phyloP scores from a whole-genome alignment of 352 stramenopile species.

The Thraustochytrium sp. region DNA sequence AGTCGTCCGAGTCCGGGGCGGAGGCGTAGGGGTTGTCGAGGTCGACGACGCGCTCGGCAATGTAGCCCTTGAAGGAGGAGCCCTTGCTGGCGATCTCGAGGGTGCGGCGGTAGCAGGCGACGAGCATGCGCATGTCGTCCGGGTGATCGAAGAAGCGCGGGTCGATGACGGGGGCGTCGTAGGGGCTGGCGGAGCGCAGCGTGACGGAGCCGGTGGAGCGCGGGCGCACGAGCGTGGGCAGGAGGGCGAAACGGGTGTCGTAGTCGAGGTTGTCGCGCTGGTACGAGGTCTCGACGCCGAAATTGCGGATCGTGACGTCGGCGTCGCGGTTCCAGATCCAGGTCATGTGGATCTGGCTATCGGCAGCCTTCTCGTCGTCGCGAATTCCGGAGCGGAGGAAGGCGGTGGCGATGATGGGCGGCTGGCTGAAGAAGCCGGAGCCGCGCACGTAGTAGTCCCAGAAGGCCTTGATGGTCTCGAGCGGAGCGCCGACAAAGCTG shows the following conservation, averaged over 20 bases:
- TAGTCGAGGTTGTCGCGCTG: not conserved
- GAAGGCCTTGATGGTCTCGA: not conserved
- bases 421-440: not conserved
- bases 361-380: not conserved
- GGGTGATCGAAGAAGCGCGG: constrained; percentile 30
- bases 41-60: not conserved
- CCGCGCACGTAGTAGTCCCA: constrained; percentile 1
- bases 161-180: constrained; percentile 7
- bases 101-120: not conserved
- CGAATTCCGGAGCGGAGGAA: constrained; percentile 21
- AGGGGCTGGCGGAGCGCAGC: not conserved
- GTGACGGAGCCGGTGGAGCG: not conserved
- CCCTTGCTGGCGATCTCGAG: constrained; percentile 3
- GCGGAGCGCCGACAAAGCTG: not conserved
- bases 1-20: not conserved
- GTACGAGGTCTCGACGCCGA: not conserved
- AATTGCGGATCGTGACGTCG: not conserved
- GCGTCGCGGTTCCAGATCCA: not conserved
- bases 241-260: not conserved
- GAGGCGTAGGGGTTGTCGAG: not conserved
- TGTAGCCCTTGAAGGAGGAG: not conserved
- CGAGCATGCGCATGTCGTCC: not conserved
- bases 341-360: constrained; percentile 16
- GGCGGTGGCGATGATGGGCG: not conserved
- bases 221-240: not conserved